Percentiles rank a stretch among this genome's conserved stretches.
These are phyloP conservation scores for Prunus mira DNA, from an alignment of 306 rosid species.

Conservation along the genomic window DNA sequence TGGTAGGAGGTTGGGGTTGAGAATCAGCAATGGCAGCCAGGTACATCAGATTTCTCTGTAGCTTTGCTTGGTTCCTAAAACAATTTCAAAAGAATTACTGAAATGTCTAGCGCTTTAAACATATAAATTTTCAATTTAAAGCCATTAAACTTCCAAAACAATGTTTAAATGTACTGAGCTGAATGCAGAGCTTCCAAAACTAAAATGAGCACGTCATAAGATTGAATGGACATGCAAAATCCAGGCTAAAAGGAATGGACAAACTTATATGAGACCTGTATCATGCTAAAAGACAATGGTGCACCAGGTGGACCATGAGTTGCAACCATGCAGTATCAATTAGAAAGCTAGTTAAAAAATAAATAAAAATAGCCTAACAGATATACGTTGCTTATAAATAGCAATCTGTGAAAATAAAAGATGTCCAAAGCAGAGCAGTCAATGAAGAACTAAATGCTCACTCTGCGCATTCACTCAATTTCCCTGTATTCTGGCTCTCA, in stretches of 20 bases:
- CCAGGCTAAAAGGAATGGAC: neutral
- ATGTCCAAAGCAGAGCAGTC: neutral
- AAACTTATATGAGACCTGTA: too few relatives aligned
- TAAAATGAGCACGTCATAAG: neutral
- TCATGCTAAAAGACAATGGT: too few relatives aligned
- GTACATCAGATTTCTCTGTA: slow-evolving; percentile 96
- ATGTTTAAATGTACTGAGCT: too few relatives aligned
- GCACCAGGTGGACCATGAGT: too few relatives aligned
- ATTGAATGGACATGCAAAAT: neutral
- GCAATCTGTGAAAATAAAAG: slow-evolving; percentile 8
- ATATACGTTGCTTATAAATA: neutral
- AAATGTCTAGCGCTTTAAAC: neutral
- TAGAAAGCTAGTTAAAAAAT: neutral
- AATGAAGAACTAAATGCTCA: slow-evolving; percentile 38
- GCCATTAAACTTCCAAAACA: too few relatives aligned
- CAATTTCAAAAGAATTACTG: neutral
- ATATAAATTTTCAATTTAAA: neutral
- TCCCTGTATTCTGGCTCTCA: slow-evolving; percentile 95
- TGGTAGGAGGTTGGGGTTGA: slow-evolving; percentile 89
- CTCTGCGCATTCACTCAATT: slow-evolving; percentile 95
- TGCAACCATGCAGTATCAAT: neutral
- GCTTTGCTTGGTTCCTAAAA: slow-evolving; percentile 91
- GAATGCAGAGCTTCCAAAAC: neutral
- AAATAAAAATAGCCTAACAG: neutral
- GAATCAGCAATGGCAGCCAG: slow-evolving; percentile 99